Percentiles rank a stretch among this genome's conserved stretches.
phyloP scores from a whole-genome alignment of 2,329 filamentous ascomycete species.

The Diaporthe sp. region DNA sequence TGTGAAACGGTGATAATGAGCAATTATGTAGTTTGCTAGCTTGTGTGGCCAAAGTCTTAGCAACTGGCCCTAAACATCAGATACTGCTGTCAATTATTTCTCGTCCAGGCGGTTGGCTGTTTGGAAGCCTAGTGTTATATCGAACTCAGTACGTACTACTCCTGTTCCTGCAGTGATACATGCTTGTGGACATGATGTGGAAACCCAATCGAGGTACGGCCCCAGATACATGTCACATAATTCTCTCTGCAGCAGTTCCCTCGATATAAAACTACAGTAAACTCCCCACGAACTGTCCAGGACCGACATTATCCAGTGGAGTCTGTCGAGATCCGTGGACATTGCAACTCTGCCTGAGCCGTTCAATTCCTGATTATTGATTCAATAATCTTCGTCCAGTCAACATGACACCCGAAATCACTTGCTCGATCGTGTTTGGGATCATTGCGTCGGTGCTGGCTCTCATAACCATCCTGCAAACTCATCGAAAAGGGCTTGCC shows the following conservation, averaged over 20 bases:
- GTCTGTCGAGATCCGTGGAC: not conserved
- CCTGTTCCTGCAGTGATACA: too few relatives aligned
- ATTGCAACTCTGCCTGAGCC: accelerated
- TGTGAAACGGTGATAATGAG: too few relatives aligned
- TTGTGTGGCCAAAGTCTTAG: too few relatives aligned
- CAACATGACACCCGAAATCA: not conserved
- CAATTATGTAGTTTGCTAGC: too few relatives aligned
- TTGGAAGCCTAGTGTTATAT: too few relatives aligned
- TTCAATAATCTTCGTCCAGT: too few relatives aligned
- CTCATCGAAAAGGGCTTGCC: not conserved
- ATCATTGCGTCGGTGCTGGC: not conserved
- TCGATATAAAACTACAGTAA: not conserved
- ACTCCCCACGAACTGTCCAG: not conserved
- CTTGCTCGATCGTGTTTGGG: not conserved
- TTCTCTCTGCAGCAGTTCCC: not conserved
- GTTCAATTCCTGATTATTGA: not conserved
- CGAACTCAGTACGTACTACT: too few relatives aligned
- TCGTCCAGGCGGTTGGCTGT: too few relatives aligned
- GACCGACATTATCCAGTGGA: not conserved
- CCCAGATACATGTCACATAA: not conserved
- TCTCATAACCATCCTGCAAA: not conserved
- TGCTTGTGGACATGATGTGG: too few relatives aligned
- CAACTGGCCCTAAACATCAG: too few relatives aligned
- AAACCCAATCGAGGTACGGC: too few relatives aligned
- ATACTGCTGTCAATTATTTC: too few relatives aligned